phyloP scores from a whole-genome alignment of 768 basidiomycete species.

The Serendipita sp. region DNA sequence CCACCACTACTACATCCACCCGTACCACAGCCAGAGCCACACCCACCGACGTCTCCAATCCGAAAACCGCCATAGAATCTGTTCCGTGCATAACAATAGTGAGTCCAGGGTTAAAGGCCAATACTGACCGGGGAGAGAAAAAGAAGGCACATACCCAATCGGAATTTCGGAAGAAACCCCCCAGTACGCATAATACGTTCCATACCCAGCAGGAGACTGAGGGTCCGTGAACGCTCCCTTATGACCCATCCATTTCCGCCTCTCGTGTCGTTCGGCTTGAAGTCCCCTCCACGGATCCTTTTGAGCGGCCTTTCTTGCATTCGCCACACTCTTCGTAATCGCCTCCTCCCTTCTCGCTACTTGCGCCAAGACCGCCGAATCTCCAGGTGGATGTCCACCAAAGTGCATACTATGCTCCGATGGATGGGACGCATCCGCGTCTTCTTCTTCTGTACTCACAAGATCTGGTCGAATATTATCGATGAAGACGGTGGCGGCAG shows the following conservation, averaged over 20 bases:
- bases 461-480: slow-evolving; percentile 2
- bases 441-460: not conserved
- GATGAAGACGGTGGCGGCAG: too few relatives aligned
- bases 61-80: not conserved
- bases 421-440: slow-evolving; percentile 6
- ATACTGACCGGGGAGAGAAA: too few relatives aligned
- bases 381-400: not conserved
- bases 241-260: not conserved
- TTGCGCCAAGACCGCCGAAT: not conserved
- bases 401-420: slow-evolving; percentile 3
- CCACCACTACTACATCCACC: too few relatives aligned
- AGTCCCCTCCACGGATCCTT: not conserved
- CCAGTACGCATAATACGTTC: not conserved
- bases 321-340: not conserved
- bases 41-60: not conserved
- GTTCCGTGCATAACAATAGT: not conserved
- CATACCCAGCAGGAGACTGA: not conserved
- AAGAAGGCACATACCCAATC: not conserved
- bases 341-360: not conserved
- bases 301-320: not conserved
- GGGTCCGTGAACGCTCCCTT: not conserved
- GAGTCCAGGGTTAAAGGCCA: too few relatives aligned
- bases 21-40: not conserved
- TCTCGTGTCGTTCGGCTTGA: not conserved
- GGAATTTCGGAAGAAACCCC: not conserved